Evolutionary conservation across 176 grass and related monocot genomes (phyloP).

Genomic region (Cenchrus fungigraminus): DNA sequence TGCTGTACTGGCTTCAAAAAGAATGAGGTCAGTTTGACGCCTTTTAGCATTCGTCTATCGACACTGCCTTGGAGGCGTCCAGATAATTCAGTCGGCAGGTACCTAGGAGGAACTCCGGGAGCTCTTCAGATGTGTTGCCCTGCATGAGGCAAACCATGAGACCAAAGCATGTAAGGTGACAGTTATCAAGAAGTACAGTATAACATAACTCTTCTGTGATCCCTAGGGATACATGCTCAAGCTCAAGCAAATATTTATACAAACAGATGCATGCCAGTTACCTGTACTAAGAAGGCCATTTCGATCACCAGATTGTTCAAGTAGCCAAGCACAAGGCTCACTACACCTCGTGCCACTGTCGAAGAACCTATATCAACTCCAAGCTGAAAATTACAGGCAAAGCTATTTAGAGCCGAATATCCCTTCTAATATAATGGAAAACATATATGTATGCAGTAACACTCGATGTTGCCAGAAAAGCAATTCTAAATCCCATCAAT

Average conservation of each 20-base stretch:
- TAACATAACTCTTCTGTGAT: not conserved
- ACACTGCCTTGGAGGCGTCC: slow-evolving; percentile 76
- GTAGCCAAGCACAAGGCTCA: slow-evolving; percentile 92
- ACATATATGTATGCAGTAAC: slow-evolving; percentile 13
- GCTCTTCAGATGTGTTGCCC: slow-evolving; percentile 95
- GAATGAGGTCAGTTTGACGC: slow-evolving; percentile 25
- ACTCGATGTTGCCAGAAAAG: not conserved
- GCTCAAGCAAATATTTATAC: not conserved
- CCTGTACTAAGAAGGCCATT: slow-evolving; percentile 97
- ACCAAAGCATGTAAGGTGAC: not conserved
- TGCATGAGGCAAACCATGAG: slow-evolving; percentile 39
- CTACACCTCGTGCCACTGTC: slow-evolving; percentile 84
- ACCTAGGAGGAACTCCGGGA: slow-evolving; percentile 85
- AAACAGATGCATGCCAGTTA: not conserved
- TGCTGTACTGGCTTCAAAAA: slow-evolving; percentile 40
- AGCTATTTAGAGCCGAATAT: slow-evolving; percentile 8
- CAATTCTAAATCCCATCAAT: not conserved
- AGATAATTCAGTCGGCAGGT: slow-evolving; percentile 88
- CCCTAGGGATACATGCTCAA: not conserved
- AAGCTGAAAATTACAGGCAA: slow-evolving; percentile 61
- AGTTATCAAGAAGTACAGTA: not conserved
- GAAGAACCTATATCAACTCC: slow-evolving; percentile 90
- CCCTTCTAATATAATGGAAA: not conserved
- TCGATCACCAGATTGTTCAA: slow-evolving; percentile 96
- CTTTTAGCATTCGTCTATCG: slow-evolving; percentile 64